A percentile compares a stretch with the other conserved stretches of the same genome.
Evolutionary conservation across 495 filamentous ascomycete genomes (phyloP).

Genomic region (Rostrohypoxylon terebratum): DNA sequence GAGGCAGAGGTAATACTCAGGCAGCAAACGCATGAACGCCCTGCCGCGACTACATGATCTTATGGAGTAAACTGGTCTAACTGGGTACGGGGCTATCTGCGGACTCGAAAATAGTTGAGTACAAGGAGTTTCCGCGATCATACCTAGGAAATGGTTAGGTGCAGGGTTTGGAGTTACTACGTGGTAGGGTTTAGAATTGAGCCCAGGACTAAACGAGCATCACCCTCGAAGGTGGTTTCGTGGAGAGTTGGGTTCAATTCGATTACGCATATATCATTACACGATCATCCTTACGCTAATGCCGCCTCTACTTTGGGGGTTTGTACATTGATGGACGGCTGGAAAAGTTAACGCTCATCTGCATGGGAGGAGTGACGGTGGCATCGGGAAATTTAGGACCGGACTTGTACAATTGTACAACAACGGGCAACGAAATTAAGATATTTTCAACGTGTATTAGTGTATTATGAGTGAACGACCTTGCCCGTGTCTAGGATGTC

Average conservation of each 20-base stretch:
- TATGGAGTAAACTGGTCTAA: constrained; percentile 6
- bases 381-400: constrained; percentile 40
- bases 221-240: constrained; percentile 14
- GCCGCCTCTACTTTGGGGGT: constrained; percentile 33
- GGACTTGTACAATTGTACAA: constrained; percentile 51
- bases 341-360: constrained; percentile 51
- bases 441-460: constrained; percentile 42
- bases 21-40: constrained; percentile 53
- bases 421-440: constrained; percentile 39
- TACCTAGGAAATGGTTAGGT: constrained; percentile 16
- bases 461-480: constrained; percentile 37
- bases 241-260: constrained; percentile 35
- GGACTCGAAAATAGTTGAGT: constrained; percentile 12
- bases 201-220: constrained; percentile 16
- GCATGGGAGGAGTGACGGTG: constrained; percentile 53
- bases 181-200: constrained; percentile 29
- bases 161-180: constrained; percentile 38
- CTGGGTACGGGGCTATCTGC: constrained; percentile 3
- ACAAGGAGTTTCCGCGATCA: constrained; percentile 1
- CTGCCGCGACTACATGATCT: background rate
- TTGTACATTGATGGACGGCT: constrained; percentile 51
- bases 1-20: constrained; percentile 60
- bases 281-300: constrained; percentile 47
- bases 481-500: constrained; percentile 1
- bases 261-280: constrained; percentile 41